These are phyloP conservation scores for Bruguiera hainesii DNA, from an alignment of 441 rosid species.

Conservation along the genomic window DNA sequence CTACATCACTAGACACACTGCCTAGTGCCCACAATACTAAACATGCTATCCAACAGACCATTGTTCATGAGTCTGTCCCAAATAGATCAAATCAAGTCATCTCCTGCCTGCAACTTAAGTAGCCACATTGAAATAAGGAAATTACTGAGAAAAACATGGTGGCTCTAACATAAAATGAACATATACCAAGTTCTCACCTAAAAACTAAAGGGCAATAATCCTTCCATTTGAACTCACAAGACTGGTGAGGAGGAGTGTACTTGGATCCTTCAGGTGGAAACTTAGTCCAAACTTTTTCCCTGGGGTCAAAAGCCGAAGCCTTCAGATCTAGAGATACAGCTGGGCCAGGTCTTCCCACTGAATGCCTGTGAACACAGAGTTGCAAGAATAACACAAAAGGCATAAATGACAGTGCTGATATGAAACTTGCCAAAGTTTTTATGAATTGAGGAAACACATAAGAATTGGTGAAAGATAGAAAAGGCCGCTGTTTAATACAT, in stretches of 20 bases:
- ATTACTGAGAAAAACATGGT: neutral
- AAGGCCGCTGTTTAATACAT: too few relatives aligned
- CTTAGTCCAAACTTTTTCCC: conserved; percentile 93
- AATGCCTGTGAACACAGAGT: conserved; percentile 48
- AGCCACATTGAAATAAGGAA: neutral
- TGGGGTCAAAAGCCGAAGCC: conserved; percentile 91
- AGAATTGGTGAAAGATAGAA: too few relatives aligned
- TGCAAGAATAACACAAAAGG: neutral
- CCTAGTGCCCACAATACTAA: neutral
- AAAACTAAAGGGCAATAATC: conserved; percentile 98
- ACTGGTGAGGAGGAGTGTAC: conserved; percentile 94
- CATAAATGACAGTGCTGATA: too few relatives aligned
- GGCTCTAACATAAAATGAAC: conserved; percentile 2
- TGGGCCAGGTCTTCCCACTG: conserved; percentile 93
- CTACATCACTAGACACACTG: too few relatives aligned
- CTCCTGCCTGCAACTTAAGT: neutral
- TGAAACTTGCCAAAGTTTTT: too few relatives aligned
- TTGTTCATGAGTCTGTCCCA: neutral
- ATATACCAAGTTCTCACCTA: conserved; percentile 47
- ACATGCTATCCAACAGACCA: neutral
- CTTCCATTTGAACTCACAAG: conserved; percentile 94
- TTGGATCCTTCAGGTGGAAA: conserved; percentile 95
- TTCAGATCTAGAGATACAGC: conserved; percentile 80
- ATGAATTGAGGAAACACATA: too few relatives aligned
- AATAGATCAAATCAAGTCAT: neutral